Percentiles rank a stretch among this genome's conserved stretches.
phyloP scores from a whole-genome alignment of 768 basidiomycete species.

The Postia placenta region DNA sequence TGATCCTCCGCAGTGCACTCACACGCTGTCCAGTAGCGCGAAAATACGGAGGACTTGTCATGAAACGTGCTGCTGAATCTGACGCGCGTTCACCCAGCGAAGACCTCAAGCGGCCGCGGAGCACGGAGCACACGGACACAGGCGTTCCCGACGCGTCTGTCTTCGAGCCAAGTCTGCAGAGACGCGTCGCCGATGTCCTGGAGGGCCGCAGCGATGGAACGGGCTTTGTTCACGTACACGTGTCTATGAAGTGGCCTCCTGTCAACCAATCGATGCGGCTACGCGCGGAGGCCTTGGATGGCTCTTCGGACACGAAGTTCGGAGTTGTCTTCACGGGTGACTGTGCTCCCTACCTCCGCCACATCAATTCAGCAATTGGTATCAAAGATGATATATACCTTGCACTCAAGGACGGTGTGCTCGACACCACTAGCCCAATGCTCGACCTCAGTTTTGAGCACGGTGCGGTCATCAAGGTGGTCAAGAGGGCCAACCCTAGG shows the following conservation, averaged over 20 bases:
- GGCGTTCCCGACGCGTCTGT: not conserved
- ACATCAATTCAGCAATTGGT: constrained; percentile 35
- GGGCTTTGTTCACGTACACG: constrained; percentile 35
- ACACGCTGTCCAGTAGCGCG: no score
- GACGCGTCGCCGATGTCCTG: constrained; percentile 25
- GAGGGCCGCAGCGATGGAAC: constrained; percentile 23
- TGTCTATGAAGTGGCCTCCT: constrained; percentile 40
- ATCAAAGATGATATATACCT: constrained; percentile 39
- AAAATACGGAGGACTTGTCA: no score
- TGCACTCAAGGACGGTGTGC: constrained; percentile 37
- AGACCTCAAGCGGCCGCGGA: not conserved
- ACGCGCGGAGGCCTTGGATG: constrained; percentile 19
- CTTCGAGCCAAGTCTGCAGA: constrained; percentile 3
- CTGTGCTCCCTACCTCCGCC: constrained; percentile 24
- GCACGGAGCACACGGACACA: not conserved
- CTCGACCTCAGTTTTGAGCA: constrained; percentile 37
- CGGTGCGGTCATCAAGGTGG: constrained; percentile 37
- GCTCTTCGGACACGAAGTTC: constrained; percentile 22
- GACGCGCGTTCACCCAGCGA: not conserved
- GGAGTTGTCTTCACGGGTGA: constrained; percentile 32
- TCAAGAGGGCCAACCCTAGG: constrained; percentile 15
- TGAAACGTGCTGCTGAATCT: constrained; percentile 1
- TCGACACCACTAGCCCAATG: constrained; percentile 25
- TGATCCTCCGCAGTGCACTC: no score
- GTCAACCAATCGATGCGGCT: constrained; percentile 11